Evolutionary conservation across 1,284 basidiomycete species (phyloP).

Genomic region (Sporisorium iseilematis-ciliati): DNA sequence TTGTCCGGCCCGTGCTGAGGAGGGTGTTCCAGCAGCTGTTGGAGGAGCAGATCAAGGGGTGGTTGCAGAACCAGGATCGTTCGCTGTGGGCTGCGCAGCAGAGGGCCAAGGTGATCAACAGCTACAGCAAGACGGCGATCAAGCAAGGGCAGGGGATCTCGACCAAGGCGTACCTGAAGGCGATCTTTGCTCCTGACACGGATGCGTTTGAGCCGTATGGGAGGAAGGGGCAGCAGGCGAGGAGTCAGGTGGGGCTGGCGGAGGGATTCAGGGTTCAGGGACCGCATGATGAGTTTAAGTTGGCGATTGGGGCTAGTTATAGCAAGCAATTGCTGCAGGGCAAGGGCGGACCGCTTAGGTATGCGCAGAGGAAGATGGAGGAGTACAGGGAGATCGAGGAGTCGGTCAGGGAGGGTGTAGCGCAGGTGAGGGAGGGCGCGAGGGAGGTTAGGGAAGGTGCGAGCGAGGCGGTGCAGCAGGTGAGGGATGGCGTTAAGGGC

Average conservation of each 20-base stretch:
- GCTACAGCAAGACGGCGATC: conserved; percentile 49
- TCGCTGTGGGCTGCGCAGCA: conserved; percentile 71
- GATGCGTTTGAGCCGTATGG: conserved; percentile 61
- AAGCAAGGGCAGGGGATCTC: conserved; percentile 67
- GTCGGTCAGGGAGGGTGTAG: conserved; percentile 31
- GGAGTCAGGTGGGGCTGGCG: conserved; percentile 39
- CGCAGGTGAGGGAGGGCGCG: conserved; percentile 24
- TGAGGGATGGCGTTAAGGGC: conserved; percentile 37
- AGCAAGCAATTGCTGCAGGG: conserved; percentile 70
- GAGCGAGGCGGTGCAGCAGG: conserved; percentile 44
- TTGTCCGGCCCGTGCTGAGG: conserved; percentile 57
- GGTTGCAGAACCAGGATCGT: conserved; percentile 58
- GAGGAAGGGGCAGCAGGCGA: conserved; percentile 70
- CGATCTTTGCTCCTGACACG: conserved; percentile 70
- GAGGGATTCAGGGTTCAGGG: conserved; percentile 63
- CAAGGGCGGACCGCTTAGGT: conserved; percentile 56
- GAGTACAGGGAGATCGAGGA: conserved; percentile 66
- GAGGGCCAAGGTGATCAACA: conserved; percentile 71
- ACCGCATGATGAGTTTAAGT: conserved; percentile 71
- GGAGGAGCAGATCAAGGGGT: conserved; percentile 68
- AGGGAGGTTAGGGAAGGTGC: conserved; percentile 37
- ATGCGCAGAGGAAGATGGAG: conserved; percentile 68
- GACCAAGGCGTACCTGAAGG: conserved; percentile 71
- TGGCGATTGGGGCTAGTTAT: conserved; percentile 72
- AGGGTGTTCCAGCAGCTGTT: conserved; percentile 64